Conservation (phyloP, 2,329 filamentous ascomycete genomes). For the Fusarium oxysporum region DNA sequence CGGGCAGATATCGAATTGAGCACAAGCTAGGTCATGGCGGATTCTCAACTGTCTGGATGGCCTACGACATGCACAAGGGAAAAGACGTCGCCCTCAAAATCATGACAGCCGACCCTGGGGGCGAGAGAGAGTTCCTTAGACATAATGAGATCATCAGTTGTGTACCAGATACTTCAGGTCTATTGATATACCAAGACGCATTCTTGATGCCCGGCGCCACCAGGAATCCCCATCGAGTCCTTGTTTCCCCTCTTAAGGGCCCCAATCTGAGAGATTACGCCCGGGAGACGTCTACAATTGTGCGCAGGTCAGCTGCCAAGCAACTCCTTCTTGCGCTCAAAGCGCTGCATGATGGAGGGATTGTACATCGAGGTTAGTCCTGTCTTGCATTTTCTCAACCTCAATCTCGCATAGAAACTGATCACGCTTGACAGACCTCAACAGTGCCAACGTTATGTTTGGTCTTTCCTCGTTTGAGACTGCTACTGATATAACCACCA, state of each 20-base stretch:
- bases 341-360: background rate
- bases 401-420: no score
- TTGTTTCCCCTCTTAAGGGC: background rate
- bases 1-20: background rate
- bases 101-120: background rate
- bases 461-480: background rate
- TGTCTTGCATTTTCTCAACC: no score
- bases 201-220: background rate
- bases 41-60: background rate
- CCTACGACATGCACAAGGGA: background rate
- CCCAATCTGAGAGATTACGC: background rate
- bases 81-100: background rate
- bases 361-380: background rate
- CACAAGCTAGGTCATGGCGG: background rate
- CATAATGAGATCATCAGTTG: background rate
- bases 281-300: background rate
- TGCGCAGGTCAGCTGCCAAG: background rate
- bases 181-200: rapidly evolving
- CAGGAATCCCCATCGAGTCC: background rate
- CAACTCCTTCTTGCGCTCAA: background rate
- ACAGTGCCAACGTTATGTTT: background rate
- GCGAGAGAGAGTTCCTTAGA: background rate
- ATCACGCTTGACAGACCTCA: background rate
- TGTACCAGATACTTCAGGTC: background rate
- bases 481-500: background rate